Base-by-base conservation (phyloP, 495 filamentous ascomycete species). In the Neurospora pannonica region DNA sequence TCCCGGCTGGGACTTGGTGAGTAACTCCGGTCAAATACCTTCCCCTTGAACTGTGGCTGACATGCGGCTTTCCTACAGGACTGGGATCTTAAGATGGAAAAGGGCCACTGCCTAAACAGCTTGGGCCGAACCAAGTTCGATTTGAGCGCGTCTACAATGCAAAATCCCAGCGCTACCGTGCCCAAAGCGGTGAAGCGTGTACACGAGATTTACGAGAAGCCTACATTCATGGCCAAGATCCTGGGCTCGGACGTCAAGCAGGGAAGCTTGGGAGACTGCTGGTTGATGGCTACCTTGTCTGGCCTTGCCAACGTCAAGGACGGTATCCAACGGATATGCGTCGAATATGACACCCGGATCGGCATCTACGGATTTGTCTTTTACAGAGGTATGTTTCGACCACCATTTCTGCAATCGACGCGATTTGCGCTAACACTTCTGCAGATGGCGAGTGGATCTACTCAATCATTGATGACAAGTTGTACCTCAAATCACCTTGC, bases 301-400 rank as follows among this genome's bases (percentile, higher is more conserved):
- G 94, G 94, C 0, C 85, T 97, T 75, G 91, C 90, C 24, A 95
- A 94, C 75, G 93, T 94, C 74, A 82, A 90, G 38, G 91, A 89
- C 11, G 85, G 95, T 38, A 90, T 98, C 42, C 87, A 93, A 77
- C 90, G 89, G 69, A 88, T 97, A 13, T 98, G 95, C 79, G 93
- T 98, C 38, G 92, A 90, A 71, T 87, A 90, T 21, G 90, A 98
- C 81, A 85, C 85, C 38, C 79, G 81, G 71, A 89, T 97, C 73
- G 95, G 95, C 21, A 95, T 98, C 17, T 98, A 98, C 79, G 95
- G 95, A 0, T 98, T 98, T 80, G 94, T 98, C 40, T 97, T 98
- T 81, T 91, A 94, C 81, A 86, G 95, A 83, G 81, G 81, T 82
- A 71, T 70, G 77, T 60, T 28, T 17, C 40, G 2, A 28, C 10